A percentile compares a stretch with the other conserved stretches of the same genome.
phyloP scores from a whole-genome alignment of 306 rosid species.

The Pyrus pyrifolia region DNA sequence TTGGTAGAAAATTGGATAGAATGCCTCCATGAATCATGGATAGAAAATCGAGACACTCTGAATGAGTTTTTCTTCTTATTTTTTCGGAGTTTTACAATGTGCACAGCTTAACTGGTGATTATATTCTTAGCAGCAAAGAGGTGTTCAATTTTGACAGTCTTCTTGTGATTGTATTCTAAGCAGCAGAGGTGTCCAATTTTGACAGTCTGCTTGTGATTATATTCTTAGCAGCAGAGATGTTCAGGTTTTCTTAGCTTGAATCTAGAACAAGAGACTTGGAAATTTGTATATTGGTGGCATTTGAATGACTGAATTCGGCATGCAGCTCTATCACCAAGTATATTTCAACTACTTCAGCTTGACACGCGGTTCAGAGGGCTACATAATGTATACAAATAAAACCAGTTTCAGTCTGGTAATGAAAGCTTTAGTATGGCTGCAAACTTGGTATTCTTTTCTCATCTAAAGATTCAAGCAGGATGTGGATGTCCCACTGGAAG shows the following conservation, averaged over 20 bases:
- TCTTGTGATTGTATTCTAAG: no score
- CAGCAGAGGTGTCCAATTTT: no score
- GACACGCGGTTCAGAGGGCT: constrained; percentile 31
- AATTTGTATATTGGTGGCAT: constrained; percentile 1
- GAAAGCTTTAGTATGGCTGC: constrained; percentile 20
- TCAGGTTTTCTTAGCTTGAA: constrained; percentile 30
- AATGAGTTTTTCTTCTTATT: no score
- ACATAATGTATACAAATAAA: constrained; percentile 40
- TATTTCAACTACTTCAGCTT: constrained; percentile 43
- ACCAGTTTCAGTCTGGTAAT: constrained; percentile 5
- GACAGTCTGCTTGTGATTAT: no score
- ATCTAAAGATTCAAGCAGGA: constrained; percentile 54
- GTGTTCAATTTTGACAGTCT: no score
- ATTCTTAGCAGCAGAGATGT: no score
- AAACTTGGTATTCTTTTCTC: constrained; percentile 47
- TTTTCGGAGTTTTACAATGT: no score
- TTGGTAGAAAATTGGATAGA: no score
- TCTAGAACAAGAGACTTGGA: constrained; percentile 17
- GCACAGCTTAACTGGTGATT: no score
- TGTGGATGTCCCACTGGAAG: constrained; percentile 40
- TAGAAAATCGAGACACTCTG: no score
- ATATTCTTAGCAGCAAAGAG: no score
- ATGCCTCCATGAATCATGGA: no score
- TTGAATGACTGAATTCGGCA: constrained; percentile 18
- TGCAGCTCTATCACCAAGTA: constrained; percentile 36